Percentiles rank a stretch among this genome's conserved stretches.
Conservation (phyloP, 1,284 basidiomycete species). For the Inonotus hispidus region DNA sequence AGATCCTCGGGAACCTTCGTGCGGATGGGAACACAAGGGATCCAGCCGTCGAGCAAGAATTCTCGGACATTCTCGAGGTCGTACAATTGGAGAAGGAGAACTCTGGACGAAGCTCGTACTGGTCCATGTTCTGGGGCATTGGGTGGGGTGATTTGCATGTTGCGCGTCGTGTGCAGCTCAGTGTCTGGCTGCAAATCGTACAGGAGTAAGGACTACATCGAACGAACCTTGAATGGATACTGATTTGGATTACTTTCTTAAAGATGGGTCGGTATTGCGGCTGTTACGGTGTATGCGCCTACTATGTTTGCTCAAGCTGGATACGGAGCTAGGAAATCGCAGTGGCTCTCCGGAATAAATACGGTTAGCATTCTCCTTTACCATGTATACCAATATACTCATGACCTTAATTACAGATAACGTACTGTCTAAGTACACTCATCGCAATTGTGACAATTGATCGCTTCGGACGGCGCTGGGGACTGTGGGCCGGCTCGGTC, state of each 20-base stretch:
- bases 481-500: conserved; percentile 41
- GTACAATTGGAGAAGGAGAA: conserved; percentile 39
- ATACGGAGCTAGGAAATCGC: conserved; percentile 38
- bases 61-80: conserved; percentile 39
- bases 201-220: conserved; percentile 35
- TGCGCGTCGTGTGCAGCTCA: conserved; percentile 41
- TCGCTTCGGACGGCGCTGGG: conserved; percentile 42
- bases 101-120: conserved; percentile 38
- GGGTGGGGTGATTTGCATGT: conserved; percentile 40
- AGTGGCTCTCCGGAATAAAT: conserved; percentile 45
- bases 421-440: conserved; percentile 41
- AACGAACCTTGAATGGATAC: too few relatives aligned
- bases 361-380: conserved; percentile 28
- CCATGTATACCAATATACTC: background rate
- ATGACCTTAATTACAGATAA: conserved; percentile 29
- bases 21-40: conserved; percentile 22
- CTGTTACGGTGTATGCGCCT: conserved; percentile 46
- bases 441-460: conserved; percentile 43
- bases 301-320: conserved; percentile 45
- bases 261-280: conserved; percentile 46
- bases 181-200: conserved; percentile 46
- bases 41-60: conserved; percentile 24
- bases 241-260: too few relatives aligned
- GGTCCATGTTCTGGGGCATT: conserved; percentile 43
- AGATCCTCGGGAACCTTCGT: conserved; percentile 33